Evolutionary conservation across 2,329 filamentous ascomycete genomes (phyloP).

Genomic region (Aspergillus uvarum): DNA sequence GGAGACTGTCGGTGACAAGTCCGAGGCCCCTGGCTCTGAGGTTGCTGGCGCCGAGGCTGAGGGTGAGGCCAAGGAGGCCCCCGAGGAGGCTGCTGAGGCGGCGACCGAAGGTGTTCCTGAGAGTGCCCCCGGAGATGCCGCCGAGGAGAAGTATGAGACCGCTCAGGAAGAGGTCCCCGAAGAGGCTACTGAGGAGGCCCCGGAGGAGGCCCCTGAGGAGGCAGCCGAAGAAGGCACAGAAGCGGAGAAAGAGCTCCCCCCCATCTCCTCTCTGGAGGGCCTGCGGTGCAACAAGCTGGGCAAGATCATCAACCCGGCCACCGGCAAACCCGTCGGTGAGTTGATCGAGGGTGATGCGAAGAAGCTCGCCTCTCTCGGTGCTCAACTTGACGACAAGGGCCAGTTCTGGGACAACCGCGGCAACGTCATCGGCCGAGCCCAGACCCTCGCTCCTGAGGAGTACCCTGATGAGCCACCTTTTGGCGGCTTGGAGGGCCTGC

Average conservation of each 20-base stretch:
- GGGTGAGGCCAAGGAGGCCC: background rate
- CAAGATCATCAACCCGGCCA: slow-evolving; percentile 42
- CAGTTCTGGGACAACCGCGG: slow-evolving; percentile 65
- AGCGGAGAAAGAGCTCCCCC: slow-evolving; percentile 35
- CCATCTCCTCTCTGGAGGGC: slow-evolving; percentile 40
- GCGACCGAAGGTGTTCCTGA: slow-evolving; percentile 13
- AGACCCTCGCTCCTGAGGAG: slow-evolving; percentile 43
- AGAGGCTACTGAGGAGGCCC: slow-evolving; percentile 26
- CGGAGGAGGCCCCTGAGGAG: slow-evolving; percentile 16
- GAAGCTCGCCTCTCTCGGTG: slow-evolving; percentile 52
- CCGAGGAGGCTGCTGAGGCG: slow-evolving; percentile 49
- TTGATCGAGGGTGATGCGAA: slow-evolving; percentile 63
- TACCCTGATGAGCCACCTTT: slow-evolving; percentile 43
- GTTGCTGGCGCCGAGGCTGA: background rate
- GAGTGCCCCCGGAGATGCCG: slow-evolving; percentile 16
- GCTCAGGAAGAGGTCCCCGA: slow-evolving; percentile 45
- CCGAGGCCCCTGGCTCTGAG: background rate
- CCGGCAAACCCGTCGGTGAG: slow-evolving; percentile 56
- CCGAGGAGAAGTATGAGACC: background rate
- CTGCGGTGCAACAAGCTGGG: slow-evolving; percentile 46
- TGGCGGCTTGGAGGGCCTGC: slow-evolving; percentile 48
- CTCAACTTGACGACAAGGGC: slow-evolving; percentile 56
- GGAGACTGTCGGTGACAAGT: slow-evolving; percentile 29
- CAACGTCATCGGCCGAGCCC: slow-evolving; percentile 62
- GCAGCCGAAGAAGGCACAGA: slow-evolving; percentile 21